Conservation (phyloP, 257 asterid genomes). For the Primulina eburnea region DNA sequence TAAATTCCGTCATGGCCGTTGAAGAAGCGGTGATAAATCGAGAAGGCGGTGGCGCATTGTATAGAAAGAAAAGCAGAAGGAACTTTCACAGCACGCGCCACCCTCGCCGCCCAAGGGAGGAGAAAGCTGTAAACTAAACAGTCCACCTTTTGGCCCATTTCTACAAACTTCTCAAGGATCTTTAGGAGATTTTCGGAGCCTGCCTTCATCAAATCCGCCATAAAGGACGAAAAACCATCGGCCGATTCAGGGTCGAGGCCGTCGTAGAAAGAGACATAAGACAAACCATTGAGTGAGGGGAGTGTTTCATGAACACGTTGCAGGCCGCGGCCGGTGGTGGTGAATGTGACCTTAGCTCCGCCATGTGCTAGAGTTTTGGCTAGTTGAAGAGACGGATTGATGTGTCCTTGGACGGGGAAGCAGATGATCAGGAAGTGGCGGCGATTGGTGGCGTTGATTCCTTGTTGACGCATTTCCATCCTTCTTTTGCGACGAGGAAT, state of each 20-base stretch:
- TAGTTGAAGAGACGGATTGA: slow-evolving; percentile 55
- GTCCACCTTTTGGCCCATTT: slow-evolving; percentile 35
- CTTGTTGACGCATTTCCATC: too few relatives aligned
- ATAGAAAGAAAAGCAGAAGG: slow-evolving; percentile 47
- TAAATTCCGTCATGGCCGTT: slow-evolving; percentile 20
- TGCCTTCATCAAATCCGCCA: slow-evolving; percentile 21
- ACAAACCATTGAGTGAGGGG: slow-evolving; percentile 27
- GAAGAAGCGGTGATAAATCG: slow-evolving; percentile 40
- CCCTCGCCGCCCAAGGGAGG: slow-evolving; percentile 47
- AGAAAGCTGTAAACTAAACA: slow-evolving; percentile 41
- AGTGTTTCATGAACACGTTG: slow-evolving; percentile 16
- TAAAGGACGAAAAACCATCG: background rate
- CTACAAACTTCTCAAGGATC: slow-evolving; percentile 13
- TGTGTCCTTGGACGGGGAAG: slow-evolving; percentile 52
- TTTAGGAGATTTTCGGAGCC: slow-evolving; percentile 27
- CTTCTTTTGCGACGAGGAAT: too few relatives aligned
- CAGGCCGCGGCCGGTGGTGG: slow-evolving; percentile 40
- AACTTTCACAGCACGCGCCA: slow-evolving; percentile 42
- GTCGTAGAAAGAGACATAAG: slow-evolving; percentile 39
- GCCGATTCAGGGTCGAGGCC: slow-evolving; percentile 28
- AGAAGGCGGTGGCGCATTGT: slow-evolving; percentile 51
- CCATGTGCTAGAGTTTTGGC: slow-evolving; percentile 44
- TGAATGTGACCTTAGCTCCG: slow-evolving; percentile 51
- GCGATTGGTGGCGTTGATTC: background rate
- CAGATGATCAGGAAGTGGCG: slow-evolving; percentile 37